phyloP scores from a whole-genome alignment of 176 grass and related monocot species.

The Musa schizocarpa region DNA sequence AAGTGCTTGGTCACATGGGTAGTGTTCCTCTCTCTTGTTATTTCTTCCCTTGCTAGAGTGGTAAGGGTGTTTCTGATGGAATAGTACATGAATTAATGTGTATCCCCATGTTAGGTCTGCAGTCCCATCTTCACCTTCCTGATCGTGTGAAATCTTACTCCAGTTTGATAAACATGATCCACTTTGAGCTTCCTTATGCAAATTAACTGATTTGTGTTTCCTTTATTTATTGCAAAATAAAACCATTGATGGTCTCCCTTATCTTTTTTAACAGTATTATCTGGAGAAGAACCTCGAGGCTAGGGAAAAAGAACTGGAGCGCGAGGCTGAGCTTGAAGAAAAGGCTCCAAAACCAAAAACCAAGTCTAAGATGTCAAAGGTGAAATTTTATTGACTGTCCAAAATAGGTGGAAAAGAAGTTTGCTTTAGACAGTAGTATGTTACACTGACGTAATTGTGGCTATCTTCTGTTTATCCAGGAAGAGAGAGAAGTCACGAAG shows the following conservation, averaged over 20 bases:
- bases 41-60: not conserved
- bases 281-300: conserved; percentile 95
- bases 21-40: not conserved
- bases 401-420: not conserved
- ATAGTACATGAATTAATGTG: not conserved
- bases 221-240: not conserved
- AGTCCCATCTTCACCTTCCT: not conserved
- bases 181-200: not conserved
- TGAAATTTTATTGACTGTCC: conserved; percentile 10
- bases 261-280: conserved; percentile 64
- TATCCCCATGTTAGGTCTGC: not conserved
- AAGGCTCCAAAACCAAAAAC: conserved; percentile 83
- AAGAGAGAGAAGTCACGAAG: conserved; percentile 77
- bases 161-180: not conserved
- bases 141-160: not conserved
- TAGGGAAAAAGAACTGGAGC: conserved; percentile 67
- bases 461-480: conserved; percentile 30
- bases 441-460: not conserved
- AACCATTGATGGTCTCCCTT: conserved; percentile 2
- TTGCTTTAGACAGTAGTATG: not conserved
- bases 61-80: not conserved
- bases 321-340: conserved; percentile 74
- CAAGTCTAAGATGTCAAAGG: conserved; percentile 98
- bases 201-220: not conserved
- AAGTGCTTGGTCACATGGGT: no score